Evolutionary conservation across 2,329 filamentous ascomycete genomes (phyloP), one percentile per base, ranked within the genome.

Genomic region (Aspergillus sp.): DNA sequence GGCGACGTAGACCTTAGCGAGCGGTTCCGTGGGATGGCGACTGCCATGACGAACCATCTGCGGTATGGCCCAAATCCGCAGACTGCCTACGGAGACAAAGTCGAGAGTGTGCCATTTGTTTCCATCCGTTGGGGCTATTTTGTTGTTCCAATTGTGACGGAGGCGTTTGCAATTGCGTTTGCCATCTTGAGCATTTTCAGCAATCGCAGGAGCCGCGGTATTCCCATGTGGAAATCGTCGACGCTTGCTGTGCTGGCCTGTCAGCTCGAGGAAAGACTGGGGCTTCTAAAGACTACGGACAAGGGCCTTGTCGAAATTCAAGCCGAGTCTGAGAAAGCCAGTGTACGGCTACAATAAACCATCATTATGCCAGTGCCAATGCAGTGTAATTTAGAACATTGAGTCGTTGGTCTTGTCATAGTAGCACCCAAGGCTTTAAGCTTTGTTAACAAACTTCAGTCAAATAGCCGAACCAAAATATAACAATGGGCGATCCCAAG

Each of bases 221-320:
- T 62, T 48, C 60, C 60, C 1, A 21, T 62, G 19, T 64, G 60
- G 62, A 64, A 64, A 24, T 62, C 60, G 7, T 64, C 62, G 12
- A 46, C 56, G 50, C 62, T 64, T 39, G 62, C 62, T n/a, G 54
- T 64, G 45, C 37, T 64, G 24, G 57, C 55, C 35, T 62, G 59
- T 35, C 50, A 39, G 40, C 35, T 56, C 19, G 55, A 62, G 50
- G 55, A 58, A 43, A 51, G 31, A 23, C 45, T 54, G 43, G 58
- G 52, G 44, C 35, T 62, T 2, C 49, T 62, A 23, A 40, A 51
- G 21, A 27, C 52, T 39, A 51, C 56, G 17, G 56, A 33, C 27
- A 59, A 53, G 39, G 56, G 58, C 41, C 8, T 59, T 21, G 23
- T 44, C 1, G 40, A 56, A 37, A 57, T 62, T 19, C 6, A 59